phyloP scores from a whole-genome alignment of 306 rosid genomes.

The Pyrus communis region DNA sequence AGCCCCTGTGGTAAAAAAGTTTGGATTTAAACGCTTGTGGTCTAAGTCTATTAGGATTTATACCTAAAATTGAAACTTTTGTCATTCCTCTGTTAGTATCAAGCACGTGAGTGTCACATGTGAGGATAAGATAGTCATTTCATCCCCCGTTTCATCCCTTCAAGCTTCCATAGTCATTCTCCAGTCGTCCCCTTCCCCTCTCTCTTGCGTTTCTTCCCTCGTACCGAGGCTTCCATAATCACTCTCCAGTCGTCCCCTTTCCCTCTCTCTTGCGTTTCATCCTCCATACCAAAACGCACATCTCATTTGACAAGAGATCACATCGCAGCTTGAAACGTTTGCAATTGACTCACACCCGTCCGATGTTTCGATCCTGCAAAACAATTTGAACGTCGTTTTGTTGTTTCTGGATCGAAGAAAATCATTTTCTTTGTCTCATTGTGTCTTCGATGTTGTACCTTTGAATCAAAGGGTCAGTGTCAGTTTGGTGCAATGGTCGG shows the following conservation, averaged over 20 bases:
- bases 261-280: not conserved
- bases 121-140: no score
- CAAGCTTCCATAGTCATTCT: not conserved
- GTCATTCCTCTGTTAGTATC: no score
- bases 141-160: no score
- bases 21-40: no score
- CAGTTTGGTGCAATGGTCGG: conserved; percentile 53
- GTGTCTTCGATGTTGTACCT: not conserved
- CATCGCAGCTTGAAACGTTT: not conserved
- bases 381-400: not conserved
- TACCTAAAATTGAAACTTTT: no score
- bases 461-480: conserved; percentile 2
- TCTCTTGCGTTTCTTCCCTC: not conserved
- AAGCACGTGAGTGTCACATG: no score
- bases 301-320: conserved; percentile 15
- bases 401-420: not conserved
- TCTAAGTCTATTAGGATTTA: no score
- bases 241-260: not conserved
- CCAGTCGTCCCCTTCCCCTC: not conserved
- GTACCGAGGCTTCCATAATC: no score
- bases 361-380: no score
- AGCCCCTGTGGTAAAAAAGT: no score
- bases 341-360: not conserved
- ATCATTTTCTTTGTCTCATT: not conserved
- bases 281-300: conserved; percentile 8